phyloP scores from a whole-genome alignment of 2,329 filamentous ascomycete genomes.

The Aureobasidium sp. region DNA sequence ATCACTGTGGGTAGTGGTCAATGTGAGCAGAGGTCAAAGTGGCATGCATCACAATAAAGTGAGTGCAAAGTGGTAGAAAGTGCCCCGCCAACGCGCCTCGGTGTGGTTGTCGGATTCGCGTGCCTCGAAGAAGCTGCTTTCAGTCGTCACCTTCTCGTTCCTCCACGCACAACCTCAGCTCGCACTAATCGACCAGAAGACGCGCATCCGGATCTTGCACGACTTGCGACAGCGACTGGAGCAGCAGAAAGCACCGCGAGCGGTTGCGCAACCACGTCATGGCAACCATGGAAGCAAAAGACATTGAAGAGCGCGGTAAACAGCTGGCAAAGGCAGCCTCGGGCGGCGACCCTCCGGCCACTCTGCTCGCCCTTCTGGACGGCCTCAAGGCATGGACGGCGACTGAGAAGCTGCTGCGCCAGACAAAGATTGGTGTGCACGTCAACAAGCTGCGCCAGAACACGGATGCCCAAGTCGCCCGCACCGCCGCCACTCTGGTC shows the following conservation, averaged over 20 bases:
- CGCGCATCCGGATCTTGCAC: not conserved
- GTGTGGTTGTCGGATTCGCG: not conserved
- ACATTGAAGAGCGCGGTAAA: conserved; percentile 70
- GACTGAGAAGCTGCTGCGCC: conserved; percentile 82
- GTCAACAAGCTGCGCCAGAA: conserved; percentile 81
- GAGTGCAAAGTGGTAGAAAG: not conserved
- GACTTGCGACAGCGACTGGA: not conserved
- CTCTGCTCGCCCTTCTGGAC: conserved; percentile 66
- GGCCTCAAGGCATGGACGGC: conserved; percentile 75
- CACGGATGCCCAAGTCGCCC: conserved; percentile 65
- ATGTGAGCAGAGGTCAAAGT: not conserved
- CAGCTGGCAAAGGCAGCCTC: conserved; percentile 71
- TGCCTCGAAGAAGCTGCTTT: not conserved
- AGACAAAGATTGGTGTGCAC: conserved; percentile 83
- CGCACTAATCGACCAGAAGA: not conserved
- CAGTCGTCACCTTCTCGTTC: not conserved
- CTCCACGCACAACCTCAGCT: not conserved
- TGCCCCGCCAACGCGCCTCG: not conserved
- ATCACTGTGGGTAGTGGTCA: not conserved
- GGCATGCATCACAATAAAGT: not conserved
- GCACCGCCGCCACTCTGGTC: conserved; percentile 74
- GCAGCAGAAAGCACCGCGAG: not conserved
- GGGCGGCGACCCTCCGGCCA: conserved; percentile 65
- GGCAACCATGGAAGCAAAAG: conserved; percentile 66
- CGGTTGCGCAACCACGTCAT: not conserved